phyloP scores from a whole-genome alignment of 2,329 filamentous ascomycete species.

The Dactylellina leptospora region DNA sequence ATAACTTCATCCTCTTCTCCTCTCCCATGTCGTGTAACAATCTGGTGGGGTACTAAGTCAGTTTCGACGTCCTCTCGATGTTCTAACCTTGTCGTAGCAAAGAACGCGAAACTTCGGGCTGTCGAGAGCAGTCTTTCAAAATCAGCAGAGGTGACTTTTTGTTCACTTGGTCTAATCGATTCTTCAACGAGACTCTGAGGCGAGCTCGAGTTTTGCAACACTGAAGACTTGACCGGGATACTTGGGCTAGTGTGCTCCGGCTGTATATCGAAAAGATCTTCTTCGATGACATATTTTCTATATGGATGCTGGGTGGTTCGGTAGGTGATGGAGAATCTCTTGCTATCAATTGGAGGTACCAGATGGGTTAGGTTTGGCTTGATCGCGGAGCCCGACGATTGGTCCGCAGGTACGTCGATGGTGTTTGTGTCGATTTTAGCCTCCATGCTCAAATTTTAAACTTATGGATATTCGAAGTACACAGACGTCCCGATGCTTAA shows the following conservation, averaged over 20 bases:
- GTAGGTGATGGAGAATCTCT: not conserved
- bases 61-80: not conserved
- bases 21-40: not conserved
- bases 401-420: too few species aligned
- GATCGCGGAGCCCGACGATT: too few species aligned
- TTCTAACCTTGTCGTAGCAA: not conserved
- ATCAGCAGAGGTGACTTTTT: not conserved
- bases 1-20: not conserved
- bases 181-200: not conserved
- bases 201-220: not conserved
- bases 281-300: not conserved
- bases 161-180: not conserved
- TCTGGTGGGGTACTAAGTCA: slow-evolving; percentile 1
- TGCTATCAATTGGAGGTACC: not conserved
- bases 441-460: not conserved
- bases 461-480: too few species aligned
- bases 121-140: not conserved
- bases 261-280: not conserved
- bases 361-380: not conserved
- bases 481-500: too few species aligned
- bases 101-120: slow-evolving; percentile 2
- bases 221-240: not conserved
- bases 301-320: not conserved
- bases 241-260: not conserved
- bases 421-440: not conserved